Base-by-base conservation (phyloP, 2,329 filamentous ascomycete genomes). In the Colletotrichum aenigma region DNA sequence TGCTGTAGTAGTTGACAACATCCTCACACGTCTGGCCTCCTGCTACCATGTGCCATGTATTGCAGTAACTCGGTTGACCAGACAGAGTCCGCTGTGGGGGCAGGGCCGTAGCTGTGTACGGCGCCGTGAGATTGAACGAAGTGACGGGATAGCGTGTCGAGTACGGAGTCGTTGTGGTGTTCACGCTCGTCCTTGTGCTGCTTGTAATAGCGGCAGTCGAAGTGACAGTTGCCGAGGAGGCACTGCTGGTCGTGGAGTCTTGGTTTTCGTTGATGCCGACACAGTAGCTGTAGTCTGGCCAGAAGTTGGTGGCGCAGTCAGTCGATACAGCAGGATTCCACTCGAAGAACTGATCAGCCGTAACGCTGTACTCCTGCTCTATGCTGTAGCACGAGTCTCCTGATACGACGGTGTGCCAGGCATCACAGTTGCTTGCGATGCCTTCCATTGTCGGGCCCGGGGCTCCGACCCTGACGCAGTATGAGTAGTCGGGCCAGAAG, bases 241-340 rank as follows among this genome's bases (percentile, higher is more conserved):
- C 24, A n/a, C 43, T 77, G 34, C 70, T 52, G 55, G 55, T 28
- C 21, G 26, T 58, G 55, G 26, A 58, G 55, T 24, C 21, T 28
- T 58, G 55, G 26, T 28, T 24, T 6, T 68, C 26, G 18, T 76
- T 71, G 38, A 78, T 58, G 16, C 81, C 70, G 12, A 83, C 80
- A 60, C 81, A 82, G 62, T 83, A 83, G 6, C 79, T 68, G 6
- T 82, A 60, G 4, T 66, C 77, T 8, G 67, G 38, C 78, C 77
- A 78, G 64, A 81, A 81, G 75, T 81, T 81, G 36, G 70, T 78
- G 18, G 38, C 18, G 77, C 81, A 82, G 55, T 58, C 55, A 28
- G 21, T 58, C 21, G 55, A 58, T 0, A 58, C 55, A 58, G 55
- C 55, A 0, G 55, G 55, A 58, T 58, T 58, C 55, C 55, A 58